These are phyloP conservation scores for Fusarium chaquense DNA, from an alignment of 2,329 filamentous ascomycete genomes.

Conservation along the genomic window DNA sequence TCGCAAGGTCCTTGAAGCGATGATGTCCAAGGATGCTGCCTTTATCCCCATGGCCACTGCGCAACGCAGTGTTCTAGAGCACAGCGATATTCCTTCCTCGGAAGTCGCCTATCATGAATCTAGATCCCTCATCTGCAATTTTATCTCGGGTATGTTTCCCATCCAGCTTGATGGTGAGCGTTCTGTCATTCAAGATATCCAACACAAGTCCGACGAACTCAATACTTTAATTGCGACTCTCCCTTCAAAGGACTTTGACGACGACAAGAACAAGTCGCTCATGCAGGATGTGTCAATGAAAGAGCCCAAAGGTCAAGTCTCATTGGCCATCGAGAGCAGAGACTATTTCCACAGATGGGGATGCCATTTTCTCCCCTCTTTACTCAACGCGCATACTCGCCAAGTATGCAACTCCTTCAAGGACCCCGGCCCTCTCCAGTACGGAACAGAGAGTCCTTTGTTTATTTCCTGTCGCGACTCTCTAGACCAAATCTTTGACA, in stretches of 20 bases:
- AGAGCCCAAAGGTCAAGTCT: conserved; percentile 62
- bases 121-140: conserved; percentile 62
- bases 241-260: conserved; percentile 52
- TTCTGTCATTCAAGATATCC: conserved; percentile 4
- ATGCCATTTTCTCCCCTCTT: conserved; percentile 67
- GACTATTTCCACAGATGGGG: conserved; percentile 65
- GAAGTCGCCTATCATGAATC: conserved; percentile 65
- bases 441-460: conserved; percentile 63
- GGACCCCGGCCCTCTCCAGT: conserved; percentile 68
- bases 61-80: conserved; percentile 36
- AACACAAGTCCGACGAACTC: conserved; percentile 44
- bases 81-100: conserved; percentile 45
- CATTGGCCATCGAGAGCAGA: conserved; percentile 57
- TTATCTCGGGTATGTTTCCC: conserved; percentile 60
- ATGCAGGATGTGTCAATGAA: conserved; percentile 61
- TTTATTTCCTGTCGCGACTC: conserved; percentile 63
- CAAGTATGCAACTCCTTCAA: conserved; percentile 74
- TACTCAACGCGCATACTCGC: conserved; percentile 66
- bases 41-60: conserved; percentile 1
- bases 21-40: neutral
- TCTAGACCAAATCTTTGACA: conserved; percentile 64
- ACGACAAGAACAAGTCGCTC: conserved; percentile 60
- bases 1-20: neutral
- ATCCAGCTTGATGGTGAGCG: conserved; percentile 52
- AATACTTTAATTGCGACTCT: conserved; percentile 49